Evolutionary conservation across 208 protist species (phyloP).

Genomic region (Trypanosoma lewisi): DNA sequence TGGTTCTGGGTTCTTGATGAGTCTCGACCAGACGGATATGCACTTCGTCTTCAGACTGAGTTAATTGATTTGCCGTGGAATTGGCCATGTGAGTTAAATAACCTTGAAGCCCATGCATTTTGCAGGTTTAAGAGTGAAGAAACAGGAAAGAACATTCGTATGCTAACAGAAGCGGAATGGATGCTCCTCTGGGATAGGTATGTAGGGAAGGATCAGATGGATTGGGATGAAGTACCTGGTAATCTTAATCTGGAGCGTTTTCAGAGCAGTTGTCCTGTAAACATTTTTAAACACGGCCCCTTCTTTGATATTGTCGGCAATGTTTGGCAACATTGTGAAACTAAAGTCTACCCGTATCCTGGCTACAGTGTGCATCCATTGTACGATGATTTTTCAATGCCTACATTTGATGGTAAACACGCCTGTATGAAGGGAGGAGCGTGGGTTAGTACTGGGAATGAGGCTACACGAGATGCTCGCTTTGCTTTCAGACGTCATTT

Average conservation of each 20-base stretch:
- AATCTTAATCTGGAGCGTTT: constrained; percentile 89
- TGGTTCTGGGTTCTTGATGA: constrained; percentile 93
- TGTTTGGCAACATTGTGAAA: constrained; percentile 95
- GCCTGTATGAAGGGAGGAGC: constrained; percentile 94
- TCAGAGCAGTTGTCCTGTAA: constrained; percentile 80
- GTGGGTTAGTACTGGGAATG: constrained; percentile 93
- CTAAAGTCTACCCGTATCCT: constrained; percentile 83
- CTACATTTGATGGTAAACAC: constrained; percentile 95
- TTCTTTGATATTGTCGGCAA: constrained; percentile 95
- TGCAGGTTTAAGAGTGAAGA: constrained; percentile 91
- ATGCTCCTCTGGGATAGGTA: constrained; percentile 81
- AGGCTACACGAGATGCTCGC: constrained; percentile 89
- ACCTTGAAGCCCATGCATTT: constrained; percentile 95
- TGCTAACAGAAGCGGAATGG: constrained; percentile 92
- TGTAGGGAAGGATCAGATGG: constrained; percentile 71
- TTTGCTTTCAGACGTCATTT: constrained; percentile 96
- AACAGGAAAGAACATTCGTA: constrained; percentile 69
- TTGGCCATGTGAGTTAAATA: constrained; percentile 96
- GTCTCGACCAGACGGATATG: constrained; percentile 67
- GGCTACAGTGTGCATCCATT: constrained; percentile 92
- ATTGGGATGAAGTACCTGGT: constrained; percentile 72
- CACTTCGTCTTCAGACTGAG: constrained; percentile 89
- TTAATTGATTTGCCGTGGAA: constrained; percentile 93
- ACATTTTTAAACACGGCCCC: constrained; percentile 77
- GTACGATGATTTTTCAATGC: constrained; percentile 96